Percentiles rank a stretch among this genome's conserved stretches.
Evolutionary conservation across 495 filamentous ascomycete genomes (phyloP).

Genomic region (Penicillium desertorum): DNA sequence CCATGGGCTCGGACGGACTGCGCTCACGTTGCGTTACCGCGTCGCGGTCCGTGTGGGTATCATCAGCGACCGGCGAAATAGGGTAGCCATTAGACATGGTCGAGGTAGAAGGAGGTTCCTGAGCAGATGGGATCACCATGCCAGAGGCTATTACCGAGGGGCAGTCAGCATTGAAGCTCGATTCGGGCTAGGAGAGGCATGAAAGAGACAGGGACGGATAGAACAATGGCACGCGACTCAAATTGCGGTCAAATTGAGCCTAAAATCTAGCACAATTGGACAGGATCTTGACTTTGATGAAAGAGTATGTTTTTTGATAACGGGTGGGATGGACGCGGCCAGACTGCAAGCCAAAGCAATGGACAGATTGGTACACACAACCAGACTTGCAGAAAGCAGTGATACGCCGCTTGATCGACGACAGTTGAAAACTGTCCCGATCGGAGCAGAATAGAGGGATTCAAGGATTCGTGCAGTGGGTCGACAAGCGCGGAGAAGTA

Average conservation of each 20-base stretch:
- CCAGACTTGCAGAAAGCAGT: conserved; percentile 19
- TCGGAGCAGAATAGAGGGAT: conserved; percentile 19
- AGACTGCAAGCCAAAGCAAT: conserved; percentile 31
- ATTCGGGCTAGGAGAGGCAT: conserved; percentile 18
- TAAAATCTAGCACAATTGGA: conserved; percentile 25
- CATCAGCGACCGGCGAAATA: conserved; percentile 39
- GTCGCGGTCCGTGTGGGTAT: conserved; percentile 39
- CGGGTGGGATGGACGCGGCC: conserved; percentile 42
- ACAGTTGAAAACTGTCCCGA: conserved; percentile 6
- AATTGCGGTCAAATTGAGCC: conserved; percentile 27
- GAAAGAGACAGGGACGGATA: conserved; percentile 23
- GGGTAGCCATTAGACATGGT: conserved; percentile 51
- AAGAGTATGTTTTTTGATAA: conserved; percentile 44
- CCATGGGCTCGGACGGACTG: conserved; percentile 51
- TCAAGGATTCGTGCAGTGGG: conserved; percentile 41
- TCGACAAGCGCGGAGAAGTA: conserved; percentile 50
- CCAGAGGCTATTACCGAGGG: conserved; percentile 46
- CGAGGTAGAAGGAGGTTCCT: conserved; percentile 42
- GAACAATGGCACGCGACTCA: conserved; percentile 42
- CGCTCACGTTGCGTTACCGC: conserved; percentile 49
- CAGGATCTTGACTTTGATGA: conserved; percentile 42
- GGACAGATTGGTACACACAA: conserved; percentile 27
- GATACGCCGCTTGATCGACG: conserved; percentile 16
- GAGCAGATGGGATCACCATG: conserved; percentile 54
- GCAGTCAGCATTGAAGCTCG: conserved; percentile 51